A percentile compares a stretch with the other conserved stretches of the same genome.
phyloP scores from a whole-genome alignment of 2,329 filamentous ascomycete genomes.

The Cyanodermella asteris region DNA sequence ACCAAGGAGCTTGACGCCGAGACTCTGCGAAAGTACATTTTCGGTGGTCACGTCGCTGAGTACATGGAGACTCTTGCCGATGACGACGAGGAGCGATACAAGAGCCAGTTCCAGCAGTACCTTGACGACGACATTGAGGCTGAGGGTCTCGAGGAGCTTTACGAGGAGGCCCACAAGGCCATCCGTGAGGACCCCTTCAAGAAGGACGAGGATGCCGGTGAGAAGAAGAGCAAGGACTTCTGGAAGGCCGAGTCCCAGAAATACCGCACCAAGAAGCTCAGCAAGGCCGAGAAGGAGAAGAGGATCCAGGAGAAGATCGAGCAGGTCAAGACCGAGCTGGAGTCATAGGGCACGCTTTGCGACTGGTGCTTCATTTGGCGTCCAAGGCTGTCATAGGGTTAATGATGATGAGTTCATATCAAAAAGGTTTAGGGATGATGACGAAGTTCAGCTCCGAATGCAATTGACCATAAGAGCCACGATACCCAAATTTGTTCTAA shows the following conservation, averaged over 20 bases:
- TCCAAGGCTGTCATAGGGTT: no score
- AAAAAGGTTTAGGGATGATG: no score
- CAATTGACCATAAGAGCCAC: no score
- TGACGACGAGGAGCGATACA: conserved; percentile 99
- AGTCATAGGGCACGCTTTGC: no score
- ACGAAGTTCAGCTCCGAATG: no score
- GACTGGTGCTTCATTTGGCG: no score
- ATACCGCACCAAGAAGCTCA: conserved; percentile 57
- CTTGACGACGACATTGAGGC: conserved; percentile 92
- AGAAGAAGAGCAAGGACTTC: conserved; percentile 94
- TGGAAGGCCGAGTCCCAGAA: conserved; percentile 93
- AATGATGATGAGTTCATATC: no score
- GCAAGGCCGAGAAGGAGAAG: conserved; percentile 61
- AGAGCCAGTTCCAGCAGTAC: conserved; percentile 94
- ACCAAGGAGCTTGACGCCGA: conserved; percentile 94
- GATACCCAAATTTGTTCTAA: no score
- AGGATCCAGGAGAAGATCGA: conserved; percentile 82
- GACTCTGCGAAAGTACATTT: conserved; percentile 97
- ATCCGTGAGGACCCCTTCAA: conserved; percentile 98
- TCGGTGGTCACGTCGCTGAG: conserved; percentile 92
- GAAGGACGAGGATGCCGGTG: conserved; percentile 50
- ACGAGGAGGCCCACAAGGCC: conserved; percentile 79
- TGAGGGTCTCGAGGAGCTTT: conserved; percentile 90
- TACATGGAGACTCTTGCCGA: conserved; percentile 99
- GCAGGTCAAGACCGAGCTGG: conserved; percentile 20